Conservation (phyloP, 2,329 filamentous ascomycete species). For the Graphilbum fragrans region DNA sequence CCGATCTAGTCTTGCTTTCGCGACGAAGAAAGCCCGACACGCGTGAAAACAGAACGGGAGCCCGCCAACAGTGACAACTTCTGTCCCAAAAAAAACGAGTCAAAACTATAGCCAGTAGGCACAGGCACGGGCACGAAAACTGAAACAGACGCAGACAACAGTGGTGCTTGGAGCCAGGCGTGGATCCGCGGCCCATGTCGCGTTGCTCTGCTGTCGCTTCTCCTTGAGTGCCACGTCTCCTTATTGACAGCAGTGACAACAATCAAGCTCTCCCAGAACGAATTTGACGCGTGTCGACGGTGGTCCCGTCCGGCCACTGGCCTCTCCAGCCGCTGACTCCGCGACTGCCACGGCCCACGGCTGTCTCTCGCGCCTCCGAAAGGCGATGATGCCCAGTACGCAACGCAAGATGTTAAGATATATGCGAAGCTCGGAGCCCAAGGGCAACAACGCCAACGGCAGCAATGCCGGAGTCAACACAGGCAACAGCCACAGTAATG, state of each 20-base stretch:
- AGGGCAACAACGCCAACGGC: slow-evolving; percentile 6
- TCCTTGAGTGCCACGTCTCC: too few species aligned
- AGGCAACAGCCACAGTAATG: neutral
- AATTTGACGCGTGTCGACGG: neutral
- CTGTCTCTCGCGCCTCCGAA: slow-evolving; percentile 4
- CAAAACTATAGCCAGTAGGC: too few species aligned
- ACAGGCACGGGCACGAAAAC: too few species aligned
- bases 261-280: neutral
- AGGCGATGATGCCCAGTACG: slow-evolving; percentile 12
- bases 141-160: too few species aligned
- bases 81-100: too few species aligned
- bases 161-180: too few species aligned
- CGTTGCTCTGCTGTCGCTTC: neutral
- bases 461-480: slow-evolving; percentile 1
- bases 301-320: neutral
- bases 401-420: slow-evolving; percentile 14
- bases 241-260: neutral
- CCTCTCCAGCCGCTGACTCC: slow-evolving; percentile 1
- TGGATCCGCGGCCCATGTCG: too few species aligned
- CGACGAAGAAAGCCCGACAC: too few species aligned
- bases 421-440: slow-evolving; percentile 12
- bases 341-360: slow-evolving; percentile 5
- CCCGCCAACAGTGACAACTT: too few species aligned
- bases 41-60: too few species aligned
- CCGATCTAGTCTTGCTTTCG: too few species aligned